Conservation (phyloP, 2,329 filamentous ascomycete species). For the Ophiocordyceps camponoti-saundersi region DNA sequence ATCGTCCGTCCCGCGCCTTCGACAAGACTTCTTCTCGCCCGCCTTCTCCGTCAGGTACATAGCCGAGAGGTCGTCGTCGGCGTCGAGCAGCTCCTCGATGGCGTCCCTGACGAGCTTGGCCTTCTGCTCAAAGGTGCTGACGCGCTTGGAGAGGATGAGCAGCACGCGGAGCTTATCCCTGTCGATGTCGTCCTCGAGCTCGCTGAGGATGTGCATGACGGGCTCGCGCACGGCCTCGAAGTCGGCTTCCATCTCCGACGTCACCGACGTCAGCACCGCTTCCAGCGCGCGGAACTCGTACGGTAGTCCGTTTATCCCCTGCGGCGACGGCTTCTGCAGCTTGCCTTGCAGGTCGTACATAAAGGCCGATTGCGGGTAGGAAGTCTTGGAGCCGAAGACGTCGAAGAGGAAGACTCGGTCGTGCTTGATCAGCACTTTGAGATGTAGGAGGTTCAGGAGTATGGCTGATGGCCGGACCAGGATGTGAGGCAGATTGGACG, state of each 20-base stretch:
- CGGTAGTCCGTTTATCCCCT: slow-evolving; percentile 50
- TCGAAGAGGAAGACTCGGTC: slow-evolving; percentile 92
- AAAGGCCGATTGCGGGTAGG: slow-evolving; percentile 89
- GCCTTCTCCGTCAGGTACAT: slow-evolving; percentile 94
- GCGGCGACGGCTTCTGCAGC: slow-evolving; percentile 46
- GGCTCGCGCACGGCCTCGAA: slow-evolving; percentile 89
- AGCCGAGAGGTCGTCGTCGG: slow-evolving; percentile 80
- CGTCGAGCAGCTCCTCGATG: slow-evolving; percentile 87
- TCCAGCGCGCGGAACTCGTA: slow-evolving; percentile 96
- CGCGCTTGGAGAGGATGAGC: slow-evolving; percentile 84
- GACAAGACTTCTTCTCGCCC: slow-evolving; percentile 43
- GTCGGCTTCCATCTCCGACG: slow-evolving; percentile 78
- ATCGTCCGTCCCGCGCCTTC: slow-evolving; percentile 47
- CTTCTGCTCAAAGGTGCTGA: slow-evolving; percentile 96
- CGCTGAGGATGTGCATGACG: slow-evolving; percentile 72
- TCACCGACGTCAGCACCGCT: slow-evolving; percentile 87
- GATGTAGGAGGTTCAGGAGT: slow-evolving; percentile 86
- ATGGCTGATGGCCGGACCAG: slow-evolving; percentile 86
- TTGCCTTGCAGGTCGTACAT: slow-evolving; percentile 96
- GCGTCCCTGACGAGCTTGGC: slow-evolving; percentile 85
- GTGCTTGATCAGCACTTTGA: slow-evolving; percentile 87
- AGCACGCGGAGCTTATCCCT: slow-evolving; percentile 81
- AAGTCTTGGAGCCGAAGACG: slow-evolving; percentile 85
- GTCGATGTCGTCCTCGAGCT: slow-evolving; percentile 93
- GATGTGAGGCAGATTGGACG: slow-evolving; percentile 86